Conservation (phyloP, 352 stramenopile genomes). For the Aphanomyces cochlioides region DNA sequence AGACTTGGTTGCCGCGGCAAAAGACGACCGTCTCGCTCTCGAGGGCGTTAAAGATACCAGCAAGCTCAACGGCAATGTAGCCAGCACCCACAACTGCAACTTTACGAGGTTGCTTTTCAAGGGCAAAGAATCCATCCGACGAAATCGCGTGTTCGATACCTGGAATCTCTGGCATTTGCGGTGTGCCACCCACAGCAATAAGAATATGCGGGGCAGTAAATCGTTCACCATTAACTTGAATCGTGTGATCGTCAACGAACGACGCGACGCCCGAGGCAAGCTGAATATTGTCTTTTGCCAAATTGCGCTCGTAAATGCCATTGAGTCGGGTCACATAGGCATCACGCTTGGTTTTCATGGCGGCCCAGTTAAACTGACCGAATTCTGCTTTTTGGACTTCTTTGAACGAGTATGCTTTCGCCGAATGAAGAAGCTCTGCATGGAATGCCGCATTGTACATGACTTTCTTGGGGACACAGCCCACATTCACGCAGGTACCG, state of each 20-base stretch:
- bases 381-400: slow-evolving; percentile 42
- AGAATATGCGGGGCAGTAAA: slow-evolving; percentile 92
- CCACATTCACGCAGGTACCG: slow-evolving; percentile 98
- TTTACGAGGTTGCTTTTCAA: slow-evolving; percentile 87
- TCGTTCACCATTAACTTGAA: slow-evolving; percentile 69
- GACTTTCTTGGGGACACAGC: slow-evolving; percentile 98
- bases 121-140: slow-evolving; percentile 96
- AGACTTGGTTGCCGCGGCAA: slow-evolving; percentile 81
- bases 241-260: slow-evolving; percentile 76
- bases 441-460: slow-evolving; percentile 92
- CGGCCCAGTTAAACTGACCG: slow-evolving; percentile 86
- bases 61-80: slow-evolving; percentile 97
- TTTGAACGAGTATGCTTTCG: slow-evolving; percentile 67
- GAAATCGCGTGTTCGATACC: slow-evolving; percentile 93
- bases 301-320: slow-evolving; percentile 93
- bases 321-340: slow-evolving; percentile 95
- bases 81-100: slow-evolving; percentile 93
- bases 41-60: slow-evolving; percentile 92
- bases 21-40: slow-evolving; percentile 90
- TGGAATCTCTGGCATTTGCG: slow-evolving; percentile 73
- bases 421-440: slow-evolving; percentile 67
- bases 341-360: slow-evolving; percentile 91
- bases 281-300: slow-evolving; percentile 89
- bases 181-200: slow-evolving; percentile 91
- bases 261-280: slow-evolving; percentile 86